Evolutionary conservation across 2,329 filamentous ascomycete species (phyloP), one percentile per base, ranked within the genome.

Genomic region (Beauveria pseudobassiana): DNA sequence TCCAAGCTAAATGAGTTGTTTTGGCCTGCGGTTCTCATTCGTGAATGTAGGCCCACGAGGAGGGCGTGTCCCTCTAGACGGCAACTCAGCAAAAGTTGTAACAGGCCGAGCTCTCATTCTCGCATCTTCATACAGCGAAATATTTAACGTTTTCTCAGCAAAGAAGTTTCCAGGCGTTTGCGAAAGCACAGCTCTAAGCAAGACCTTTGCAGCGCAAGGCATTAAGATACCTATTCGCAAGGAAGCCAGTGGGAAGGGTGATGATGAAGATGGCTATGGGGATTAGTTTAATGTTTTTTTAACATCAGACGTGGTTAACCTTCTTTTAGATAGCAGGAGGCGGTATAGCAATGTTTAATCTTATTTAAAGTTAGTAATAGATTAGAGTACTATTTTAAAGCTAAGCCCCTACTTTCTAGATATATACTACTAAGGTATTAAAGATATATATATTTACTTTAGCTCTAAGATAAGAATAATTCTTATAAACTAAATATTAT

Each of bases 131-230:
- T 98, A 93, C 75, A 96, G 90, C 53, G 89, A 96, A 5, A 82
- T 87, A 3, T 98, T 99, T 79, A 90, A 91, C 59, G 95, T 99
- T 34, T 98, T 89, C 76, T 96, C 91, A 2, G 95, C 95, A 53
- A 99, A 99, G 82, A 97, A 97, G 71, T 99, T 99, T 74, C 95
- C 95, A 0, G 95, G 95, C 46, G 95, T 99, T 1, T 96, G 96
- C 62, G 93, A 98, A 73, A 96, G 90, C 73, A 99, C 95, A 0
- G 77, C 86, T 4, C 78, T 98, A 20, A 97, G 93, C 81, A 96
- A 96, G 74, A 90, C 87, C 64, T 98, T 99, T 76, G 93, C 95
- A 3, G 82, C 85, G 1, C 95, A 99, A 71, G 95, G 95, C 26
- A 96, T 96, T 76, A 97, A 97, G 76, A 97, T 98, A 26, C 93